Base-by-base conservation (phyloP, 2,329 filamentous ascomycete species). In the Calonectria ilicicola region DNA sequence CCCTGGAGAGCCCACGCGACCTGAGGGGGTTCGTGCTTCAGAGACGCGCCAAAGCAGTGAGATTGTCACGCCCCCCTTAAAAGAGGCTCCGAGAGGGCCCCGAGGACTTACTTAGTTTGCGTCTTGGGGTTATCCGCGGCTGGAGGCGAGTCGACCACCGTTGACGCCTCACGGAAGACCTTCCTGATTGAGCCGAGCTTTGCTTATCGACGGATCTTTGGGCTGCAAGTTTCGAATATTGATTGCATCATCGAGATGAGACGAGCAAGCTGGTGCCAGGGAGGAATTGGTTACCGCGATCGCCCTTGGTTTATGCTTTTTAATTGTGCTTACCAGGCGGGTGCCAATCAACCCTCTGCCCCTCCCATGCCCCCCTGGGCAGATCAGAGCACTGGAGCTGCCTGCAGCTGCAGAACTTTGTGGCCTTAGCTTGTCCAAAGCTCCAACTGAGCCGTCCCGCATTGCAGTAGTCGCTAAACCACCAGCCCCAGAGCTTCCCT, bases 141-240 rank as follows among this genome's bases (percentile, higher is more conserved):
- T 46, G 40, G 58, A 29, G 46, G 67, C 46, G 44, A 69, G 46
- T 32, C 44, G 56, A 19, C 46, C 42, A 40, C 53, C 53, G 53
- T 60, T 60, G 53, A 38, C 53, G 60, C 53, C 32, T 35, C 23
- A 46, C 63, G 62, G 56, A 58, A 63, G 72, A 79, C 76, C 77
- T 79, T 79, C 77, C 77, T 29, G 63, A 79, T 75, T 29, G 47
- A 77, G 77, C 58, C 53, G 70, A 79, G 72, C 21, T 56, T 62
- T 75, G 35, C 68, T 72, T 74, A 79, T 75, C 68, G 42, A 69
- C 64, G 53, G 46, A 32, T 63, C 40, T 42, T 44, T 46, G 58
- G 46, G 35, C 21, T 32, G 67, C 62, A 67, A 60, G 51, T 44
- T 58, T 58, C 26, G 29, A 42, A 32, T 29, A 12, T 21, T n/a